Evolutionary conservation across 2,329 filamentous ascomycete genomes (phyloP), one percentile per base, ranked within the genome.

Genomic region (Plectosphaerella cucumerina): DNA sequence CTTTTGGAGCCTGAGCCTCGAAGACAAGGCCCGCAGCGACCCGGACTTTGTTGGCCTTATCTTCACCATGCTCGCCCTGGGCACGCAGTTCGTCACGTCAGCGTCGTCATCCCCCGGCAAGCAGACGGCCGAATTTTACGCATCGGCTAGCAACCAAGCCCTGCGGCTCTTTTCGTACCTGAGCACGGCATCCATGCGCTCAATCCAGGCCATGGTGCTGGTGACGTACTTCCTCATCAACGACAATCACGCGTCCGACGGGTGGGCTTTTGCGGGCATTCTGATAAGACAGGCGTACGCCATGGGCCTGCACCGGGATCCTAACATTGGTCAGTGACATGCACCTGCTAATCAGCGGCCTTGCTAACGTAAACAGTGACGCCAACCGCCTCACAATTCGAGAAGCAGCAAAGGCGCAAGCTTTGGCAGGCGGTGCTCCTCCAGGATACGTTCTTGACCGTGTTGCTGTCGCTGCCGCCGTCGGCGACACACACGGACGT

Each of bases 161-260:
- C 69, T 93, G 42, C 80, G 88, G 3, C 80, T 91, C 61, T 86
- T 83, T 51, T 90, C 86, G 0, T 93, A 91, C 60, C 76, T 92
- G 3, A 91, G 87, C 65, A 83, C 82, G 43, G 86, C 87, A 2
- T 89, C 86, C 0, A 75, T 90, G 47, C 75, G 83, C 21, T 88
- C 87, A 1, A 82, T 92, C 31, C 87, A 90, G 65, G 83, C 89
- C 43, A 92, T 92, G 87, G 85, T 91, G 1, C 69, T 93, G 51
- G n/a, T 91, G 53, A 85, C 84, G 0, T 92, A 92, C 62, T 93
- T 93, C 59, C 74, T 93, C 34, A 91, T 92, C 72, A 93, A 93
- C 60, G 88, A 93, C 65, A 91, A 91, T 60, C 88, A 92, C 60
- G 87, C 87, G 4, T 89, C 86, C 0, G 89, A 93, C 63, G 89